A percentile compares a stretch with the other conserved stretches of the same genome.
These are phyloP conservation scores for Epichloe sibirici DNA, from an alignment of 2,329 filamentous ascomycete genomes.

Conservation along the genomic window DNA sequence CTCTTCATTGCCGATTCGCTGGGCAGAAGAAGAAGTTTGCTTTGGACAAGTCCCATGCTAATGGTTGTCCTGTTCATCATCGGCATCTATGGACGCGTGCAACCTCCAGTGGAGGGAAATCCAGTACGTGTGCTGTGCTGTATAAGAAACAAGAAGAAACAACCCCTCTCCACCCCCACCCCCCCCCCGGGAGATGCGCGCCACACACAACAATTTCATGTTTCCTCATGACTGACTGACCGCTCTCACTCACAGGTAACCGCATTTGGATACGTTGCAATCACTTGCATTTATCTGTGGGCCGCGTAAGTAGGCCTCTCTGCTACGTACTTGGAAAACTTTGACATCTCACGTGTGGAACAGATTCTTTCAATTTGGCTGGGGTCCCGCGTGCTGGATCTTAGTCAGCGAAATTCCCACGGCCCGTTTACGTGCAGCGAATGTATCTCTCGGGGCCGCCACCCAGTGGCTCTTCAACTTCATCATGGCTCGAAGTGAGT, in stretches of 20 bases:
- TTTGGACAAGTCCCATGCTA: constrained; percentile 54
- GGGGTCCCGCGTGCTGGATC: constrained; percentile 64
- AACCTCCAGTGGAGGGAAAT: constrained; percentile 40
- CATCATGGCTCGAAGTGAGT: constrained; percentile 47
- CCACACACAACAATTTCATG: too few species aligned
- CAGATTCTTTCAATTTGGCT: constrained; percentile 54
- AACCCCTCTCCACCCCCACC: too few species aligned
- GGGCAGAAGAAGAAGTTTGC: constrained; percentile 46
- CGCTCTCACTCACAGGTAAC: constrained; percentile 29
- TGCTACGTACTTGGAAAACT: neutral
- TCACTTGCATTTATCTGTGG: constrained; percentile 62
- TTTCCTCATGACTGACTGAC: neutral
- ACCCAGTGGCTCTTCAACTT: constrained; percentile 69
- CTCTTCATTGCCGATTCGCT: constrained; percentile 57
- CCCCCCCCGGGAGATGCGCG: too few species aligned
- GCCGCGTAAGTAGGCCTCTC: constrained; percentile 31
- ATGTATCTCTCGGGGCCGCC: constrained; percentile 55
- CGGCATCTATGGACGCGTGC: constrained; percentile 55
- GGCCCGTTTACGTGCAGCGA: constrained; percentile 51
- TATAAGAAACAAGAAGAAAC: too few species aligned
- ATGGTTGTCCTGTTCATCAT: constrained; percentile 55
- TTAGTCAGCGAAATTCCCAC: constrained; percentile 58
- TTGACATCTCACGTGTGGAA: constrained; percentile 9
- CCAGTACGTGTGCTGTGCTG: constrained; percentile 21
- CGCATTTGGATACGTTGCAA: constrained; percentile 55